phyloP scores from a whole-genome alignment of 2,329 filamentous ascomycete genomes.

The Pseudogymnoascus sp. region DNA sequence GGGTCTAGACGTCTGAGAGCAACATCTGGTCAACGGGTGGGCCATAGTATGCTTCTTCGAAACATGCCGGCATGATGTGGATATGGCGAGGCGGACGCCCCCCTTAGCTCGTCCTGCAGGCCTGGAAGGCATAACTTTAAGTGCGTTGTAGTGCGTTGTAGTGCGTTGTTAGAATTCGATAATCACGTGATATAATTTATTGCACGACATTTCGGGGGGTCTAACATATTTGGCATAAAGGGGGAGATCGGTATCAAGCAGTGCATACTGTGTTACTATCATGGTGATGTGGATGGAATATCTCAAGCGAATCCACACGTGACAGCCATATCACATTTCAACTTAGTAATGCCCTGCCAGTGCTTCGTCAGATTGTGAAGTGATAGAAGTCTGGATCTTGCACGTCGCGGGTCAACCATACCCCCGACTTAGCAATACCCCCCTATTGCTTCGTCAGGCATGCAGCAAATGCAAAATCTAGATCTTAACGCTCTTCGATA shows the following conservation, averaged over 20 bases:
- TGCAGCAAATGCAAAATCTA: background rate
- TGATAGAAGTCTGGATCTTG: background rate
- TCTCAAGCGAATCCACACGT: background rate
- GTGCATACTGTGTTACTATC: background rate
- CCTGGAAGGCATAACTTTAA: background rate
- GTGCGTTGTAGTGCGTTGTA: too few relatives aligned
- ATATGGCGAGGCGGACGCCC: background rate
- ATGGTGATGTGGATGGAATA: background rate
- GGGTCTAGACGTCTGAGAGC: background rate
- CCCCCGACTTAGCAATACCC: background rate
- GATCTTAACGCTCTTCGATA: background rate
- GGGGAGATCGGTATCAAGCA: too few relatives aligned
- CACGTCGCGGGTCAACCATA: background rate
- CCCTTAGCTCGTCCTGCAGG: background rate
- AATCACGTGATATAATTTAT: background rate
- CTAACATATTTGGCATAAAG: too few relatives aligned
- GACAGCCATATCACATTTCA: background rate
- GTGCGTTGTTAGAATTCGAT: background rate
- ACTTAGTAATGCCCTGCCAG: background rate
- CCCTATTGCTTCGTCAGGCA: background rate
- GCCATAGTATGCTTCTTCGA: background rate
- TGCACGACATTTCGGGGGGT: too few relatives aligned
- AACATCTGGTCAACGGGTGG: background rate
- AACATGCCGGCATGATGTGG: slow-evolving; percentile 1
- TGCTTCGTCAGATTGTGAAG: background rate